Percentiles rank a stretch among this genome's conserved stretches.
Conservation (phyloP, 2,329 filamentous ascomycete species). For the Xylariaceae sp. region DNA sequence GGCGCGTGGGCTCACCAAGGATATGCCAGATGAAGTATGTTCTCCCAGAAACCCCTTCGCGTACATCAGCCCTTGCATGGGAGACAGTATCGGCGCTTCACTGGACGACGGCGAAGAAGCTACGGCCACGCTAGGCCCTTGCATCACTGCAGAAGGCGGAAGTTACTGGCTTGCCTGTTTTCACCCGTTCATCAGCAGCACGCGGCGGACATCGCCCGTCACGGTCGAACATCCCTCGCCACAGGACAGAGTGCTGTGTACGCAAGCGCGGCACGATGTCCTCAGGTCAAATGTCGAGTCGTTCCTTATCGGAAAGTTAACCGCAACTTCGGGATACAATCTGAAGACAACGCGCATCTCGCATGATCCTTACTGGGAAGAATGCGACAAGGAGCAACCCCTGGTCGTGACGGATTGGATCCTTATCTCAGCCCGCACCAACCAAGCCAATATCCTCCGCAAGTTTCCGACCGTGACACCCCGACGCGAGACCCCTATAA, state of each 20-base stretch:
- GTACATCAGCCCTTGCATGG: conserved; percentile 41
- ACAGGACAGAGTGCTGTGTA: conserved; percentile 36
- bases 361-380: conserved; percentile 44
- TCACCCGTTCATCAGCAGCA: conserved; percentile 40
- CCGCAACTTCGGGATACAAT: conserved; percentile 39
- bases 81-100: conserved; percentile 40
- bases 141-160: conserved; percentile 34
- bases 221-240: conserved; percentile 40
- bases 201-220: conserved; percentile 25
- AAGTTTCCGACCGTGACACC: conserved; percentile 36
- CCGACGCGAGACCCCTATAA: conserved; percentile 32
- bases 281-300: conserved; percentile 23
- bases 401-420: conserved; percentile 43
- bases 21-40: conserved; percentile 40
- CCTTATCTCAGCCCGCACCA: conserved; percentile 34
- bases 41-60: conserved; percentile 40
- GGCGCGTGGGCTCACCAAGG: conserved; percentile 36
- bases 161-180: conserved; percentile 42
- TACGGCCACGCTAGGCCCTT: conserved; percentile 41
- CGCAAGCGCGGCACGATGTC: conserved; percentile 35
- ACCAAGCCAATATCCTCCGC: conserved; percentile 39
- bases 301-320: conserved; percentile 35
- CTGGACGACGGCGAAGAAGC: conserved; percentile 30
- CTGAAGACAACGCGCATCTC: conserved; percentile 41
- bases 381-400: conserved; percentile 36